Base-by-base conservation (phyloP, 2,329 filamentous ascomycete species). In the Aureobasidium sp. region DNA sequence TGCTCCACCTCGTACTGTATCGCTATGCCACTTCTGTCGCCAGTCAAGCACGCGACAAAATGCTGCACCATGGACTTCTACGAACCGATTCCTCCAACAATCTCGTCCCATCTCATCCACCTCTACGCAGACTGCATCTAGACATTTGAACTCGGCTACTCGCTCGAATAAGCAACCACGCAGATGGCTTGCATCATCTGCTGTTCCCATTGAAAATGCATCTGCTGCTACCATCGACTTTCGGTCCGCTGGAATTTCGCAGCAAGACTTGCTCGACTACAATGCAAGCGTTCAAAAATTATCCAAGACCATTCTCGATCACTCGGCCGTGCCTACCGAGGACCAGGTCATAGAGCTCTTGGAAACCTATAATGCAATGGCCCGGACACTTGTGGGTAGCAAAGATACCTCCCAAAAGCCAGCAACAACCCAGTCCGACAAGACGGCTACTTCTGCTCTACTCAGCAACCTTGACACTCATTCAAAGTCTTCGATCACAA, bases 381-480 rank as follows among this genome's bases (percentile, higher is more conserved):
- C 64, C 43, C 64, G 50, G 43, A 63, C n/a, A 20, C 54, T 66
- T 13, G 40, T 87, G 67, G 79, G 80, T 51, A 78, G 81, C 15
- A 53, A 64, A 47, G 31, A 58, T 18, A 27, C 66, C 42, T 64
- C 55, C 33, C 33, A 61, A 25, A 65, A 43, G 43, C 58, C 33
- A 33, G 45, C 42, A 29, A 54, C 66, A 36, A n/a, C 23, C 10
- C 56, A 53, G 50, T 23, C 56, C 25, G 45, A 63, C 27, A 66
- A 77, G 64, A 83, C 81, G 25, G 85, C 87, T 3, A 84, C 86
- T 11, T 88, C 87, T 42, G 84, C 83, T 31, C 79, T 91, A 51
- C 82, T 89, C 36, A 83, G 83, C 51, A 73, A 79, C 55, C 79
- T 84, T 71, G 84, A 73, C 70, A 72, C 72, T 67, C 72, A 75